phyloP scores from a whole-genome alignment of 805 yeast species.

The Teunomyces atbi region DNA sequence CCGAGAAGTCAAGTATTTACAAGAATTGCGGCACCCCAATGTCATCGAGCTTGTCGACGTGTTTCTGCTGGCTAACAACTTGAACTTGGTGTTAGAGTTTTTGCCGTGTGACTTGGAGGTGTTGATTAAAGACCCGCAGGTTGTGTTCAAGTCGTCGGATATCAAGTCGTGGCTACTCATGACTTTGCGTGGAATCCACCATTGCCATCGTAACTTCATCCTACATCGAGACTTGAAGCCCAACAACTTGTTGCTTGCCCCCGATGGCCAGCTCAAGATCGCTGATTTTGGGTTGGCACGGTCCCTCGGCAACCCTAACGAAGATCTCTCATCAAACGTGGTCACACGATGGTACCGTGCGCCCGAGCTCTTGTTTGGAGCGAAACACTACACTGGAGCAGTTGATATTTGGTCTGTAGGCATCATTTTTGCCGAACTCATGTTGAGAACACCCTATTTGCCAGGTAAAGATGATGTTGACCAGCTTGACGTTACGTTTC shows the following conservation, averaged over 20 bases:
- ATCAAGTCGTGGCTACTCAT: conserved; percentile 91
- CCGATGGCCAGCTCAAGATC: conserved; percentile 82
- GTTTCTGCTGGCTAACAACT: conserved; percentile 59
- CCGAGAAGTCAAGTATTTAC: conserved; percentile 86
- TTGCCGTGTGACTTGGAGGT: conserved; percentile 90
- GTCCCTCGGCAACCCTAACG: conserved; percentile 70
- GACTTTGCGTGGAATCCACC: conserved; percentile 93
- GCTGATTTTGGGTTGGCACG: conserved; percentile 98
- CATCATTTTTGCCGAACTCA: conserved; percentile 86
- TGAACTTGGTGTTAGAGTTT: conserved; percentile 90
- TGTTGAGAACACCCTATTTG: conserved; percentile 91
- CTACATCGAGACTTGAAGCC: conserved; percentile 94
- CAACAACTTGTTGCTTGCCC: conserved; percentile 81
- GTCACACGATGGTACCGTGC: conserved; percentile 98
- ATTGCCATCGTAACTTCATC: conserved; percentile 88
- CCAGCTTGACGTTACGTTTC: conserved; percentile 89
- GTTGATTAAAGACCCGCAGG: conserved; percentile 73
- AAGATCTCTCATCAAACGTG: conserved; percentile 83
- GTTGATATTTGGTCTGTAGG: conserved; percentile 48
- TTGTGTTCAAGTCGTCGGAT: conserved; percentile 81
- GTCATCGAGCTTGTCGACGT: conserved; percentile 90
- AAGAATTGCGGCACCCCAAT: conserved; percentile 71
- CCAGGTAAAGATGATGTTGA: conserved; percentile 91
- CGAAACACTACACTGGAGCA: conserved; percentile 44
- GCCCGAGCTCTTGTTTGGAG: conserved; percentile 51